Evolutionary conservation across 768 basidiomycete genomes (phyloP).

Genomic region (Sarcomyxa edulis): DNA sequence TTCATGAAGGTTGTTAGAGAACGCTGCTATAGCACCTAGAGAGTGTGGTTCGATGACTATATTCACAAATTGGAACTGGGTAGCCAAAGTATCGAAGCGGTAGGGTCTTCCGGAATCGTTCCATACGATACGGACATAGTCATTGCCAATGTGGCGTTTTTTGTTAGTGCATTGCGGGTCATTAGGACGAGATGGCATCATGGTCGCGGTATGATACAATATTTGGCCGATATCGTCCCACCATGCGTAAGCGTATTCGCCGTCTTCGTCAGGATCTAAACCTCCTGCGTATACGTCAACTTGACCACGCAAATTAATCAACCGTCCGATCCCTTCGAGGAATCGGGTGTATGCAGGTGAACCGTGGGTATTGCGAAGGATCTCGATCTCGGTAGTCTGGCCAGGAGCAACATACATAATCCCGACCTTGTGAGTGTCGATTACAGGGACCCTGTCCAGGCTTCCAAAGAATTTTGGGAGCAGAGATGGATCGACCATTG

Average conservation of each 20-base stretch:
- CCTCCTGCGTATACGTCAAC: conserved; percentile 92
- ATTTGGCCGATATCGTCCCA: conserved; percentile 98
- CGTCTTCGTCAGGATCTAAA: conserved; percentile 86
- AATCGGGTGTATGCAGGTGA: conserved; percentile 95
- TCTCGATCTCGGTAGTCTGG: conserved; percentile 79
- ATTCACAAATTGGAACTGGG: conserved; percentile 96
- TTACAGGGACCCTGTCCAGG: conserved; percentile 85
- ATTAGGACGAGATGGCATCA: conserved; percentile 80
- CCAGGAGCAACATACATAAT: conserved; percentile 95
- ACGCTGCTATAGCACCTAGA: conserved; percentile 76
- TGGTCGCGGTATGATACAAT: conserved; percentile 91
- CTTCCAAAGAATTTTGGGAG: conserved; percentile 56
- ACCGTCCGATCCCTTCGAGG: conserved; percentile 80
- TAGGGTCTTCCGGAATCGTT: conserved; percentile 93
- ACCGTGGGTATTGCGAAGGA: conserved; percentile 85
- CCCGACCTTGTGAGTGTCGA: conserved; percentile 96
- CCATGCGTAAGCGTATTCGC: conserved; percentile 97
- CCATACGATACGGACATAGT: conserved; percentile 94
- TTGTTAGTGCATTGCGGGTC: conserved; percentile 78
- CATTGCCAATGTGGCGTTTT: conserved; percentile 96
- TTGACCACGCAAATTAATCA: conserved; percentile 87
- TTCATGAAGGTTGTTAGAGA: conserved; percentile 79
- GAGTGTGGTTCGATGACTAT: conserved; percentile 95
- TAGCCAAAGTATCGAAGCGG: conserved; percentile 84
- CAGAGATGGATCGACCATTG: conserved; percentile 46